A percentile compares a stretch with the other conserved stretches of the same genome.
Evolutionary conservation across 768 basidiomycete genomes (phyloP).

Genomic region (Cubamyces sp.): DNA sequence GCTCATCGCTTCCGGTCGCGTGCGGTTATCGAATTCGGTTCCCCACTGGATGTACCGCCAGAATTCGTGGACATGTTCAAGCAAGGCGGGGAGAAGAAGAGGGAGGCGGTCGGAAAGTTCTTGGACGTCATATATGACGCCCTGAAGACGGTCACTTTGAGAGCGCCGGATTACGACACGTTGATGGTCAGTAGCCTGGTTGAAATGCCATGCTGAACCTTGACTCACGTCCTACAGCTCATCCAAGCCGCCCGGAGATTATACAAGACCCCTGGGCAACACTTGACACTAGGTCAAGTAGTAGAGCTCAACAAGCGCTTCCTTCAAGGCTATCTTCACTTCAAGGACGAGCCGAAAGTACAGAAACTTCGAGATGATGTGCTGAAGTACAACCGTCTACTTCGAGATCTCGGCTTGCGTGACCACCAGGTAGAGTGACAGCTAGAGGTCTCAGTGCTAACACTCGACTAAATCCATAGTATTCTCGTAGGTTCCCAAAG

Average conservation of each 20-base stretch:
- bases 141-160: slow-evolving; percentile 92
- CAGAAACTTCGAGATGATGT: slow-evolving; percentile 80
- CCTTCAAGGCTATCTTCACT: slow-evolving; percentile 89
- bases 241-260: slow-evolving; percentile 94
- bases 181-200: slow-evolving; percentile 70
- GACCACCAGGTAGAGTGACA: slow-evolving; percentile 76
- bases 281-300: slow-evolving; percentile 92
- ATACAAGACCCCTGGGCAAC: slow-evolving; percentile 93
- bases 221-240: slow-evolving; percentile 52
- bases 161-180: slow-evolving; percentile 97
- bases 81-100: slow-evolving; percentile 83
- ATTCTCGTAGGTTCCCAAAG: slow-evolving; percentile 72
- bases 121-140: slow-evolving; percentile 91
- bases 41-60: slow-evolving; percentile 87
- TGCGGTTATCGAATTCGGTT: slow-evolving; percentile 96
- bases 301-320: slow-evolving; percentile 93
- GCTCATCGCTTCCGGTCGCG: slow-evolving; percentile 86
- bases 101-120: slow-evolving; percentile 88
- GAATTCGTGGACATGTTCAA: slow-evolving; percentile 91
- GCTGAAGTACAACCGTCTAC: slow-evolving; percentile 84
- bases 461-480: neutral
- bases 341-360: slow-evolving; percentile 90
- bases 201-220: too few relatives aligned
- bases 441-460: neutral
- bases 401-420: slow-evolving; percentile 87